These are phyloP conservation scores for Claviceps monticola DNA, from an alignment of 2,329 filamentous ascomycete species.

Conservation along the genomic window DNA sequence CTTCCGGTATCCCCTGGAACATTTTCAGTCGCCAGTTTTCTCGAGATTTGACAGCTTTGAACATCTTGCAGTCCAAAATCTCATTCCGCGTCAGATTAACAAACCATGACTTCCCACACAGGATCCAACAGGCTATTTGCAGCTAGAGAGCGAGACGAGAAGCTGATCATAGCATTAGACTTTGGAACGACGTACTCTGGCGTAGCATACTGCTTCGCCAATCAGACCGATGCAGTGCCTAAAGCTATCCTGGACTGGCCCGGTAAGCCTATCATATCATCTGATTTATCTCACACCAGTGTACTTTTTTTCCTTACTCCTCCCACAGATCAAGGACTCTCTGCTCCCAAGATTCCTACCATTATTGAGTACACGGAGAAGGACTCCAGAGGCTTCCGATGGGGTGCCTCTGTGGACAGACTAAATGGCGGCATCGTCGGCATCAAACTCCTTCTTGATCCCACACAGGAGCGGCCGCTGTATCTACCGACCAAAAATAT, in stretches of 20 bases:
- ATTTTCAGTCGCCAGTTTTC: no score
- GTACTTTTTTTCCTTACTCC: slow-evolving; percentile 30
- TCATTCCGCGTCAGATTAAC: no score
- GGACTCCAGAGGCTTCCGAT: slow-evolving; percentile 29
- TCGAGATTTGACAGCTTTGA: no score
- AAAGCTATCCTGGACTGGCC: slow-evolving; percentile 17
- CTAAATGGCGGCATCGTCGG: slow-evolving; percentile 5
- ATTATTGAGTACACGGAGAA: slow-evolving; percentile 7
- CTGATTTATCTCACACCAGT: slow-evolving; percentile 9
- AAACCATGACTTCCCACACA: background rate
- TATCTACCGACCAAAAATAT: slow-evolving; percentile 5
- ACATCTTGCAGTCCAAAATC: no score
- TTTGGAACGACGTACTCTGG: slow-evolving; percentile 44
- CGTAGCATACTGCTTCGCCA: slow-evolving; percentile 24
- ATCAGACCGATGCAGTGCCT: slow-evolving; percentile 13
- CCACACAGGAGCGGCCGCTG: slow-evolving; percentile 4
- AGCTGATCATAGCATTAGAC: slow-evolving; percentile 38
- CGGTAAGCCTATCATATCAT: slow-evolving; percentile 4
- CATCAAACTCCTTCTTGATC: slow-evolving; percentile 11
- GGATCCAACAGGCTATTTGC: background rate
- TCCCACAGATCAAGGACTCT: slow-evolving; percentile 25
- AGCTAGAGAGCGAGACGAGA: slow-evolving; percentile 7
- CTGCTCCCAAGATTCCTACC: slow-evolving; percentile 22
- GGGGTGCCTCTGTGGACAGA: slow-evolving; percentile 3
- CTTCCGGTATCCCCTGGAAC: no score